Base-by-base conservation (phyloP, 805 yeast genomes). In the Starmera dryadoides region DNA sequence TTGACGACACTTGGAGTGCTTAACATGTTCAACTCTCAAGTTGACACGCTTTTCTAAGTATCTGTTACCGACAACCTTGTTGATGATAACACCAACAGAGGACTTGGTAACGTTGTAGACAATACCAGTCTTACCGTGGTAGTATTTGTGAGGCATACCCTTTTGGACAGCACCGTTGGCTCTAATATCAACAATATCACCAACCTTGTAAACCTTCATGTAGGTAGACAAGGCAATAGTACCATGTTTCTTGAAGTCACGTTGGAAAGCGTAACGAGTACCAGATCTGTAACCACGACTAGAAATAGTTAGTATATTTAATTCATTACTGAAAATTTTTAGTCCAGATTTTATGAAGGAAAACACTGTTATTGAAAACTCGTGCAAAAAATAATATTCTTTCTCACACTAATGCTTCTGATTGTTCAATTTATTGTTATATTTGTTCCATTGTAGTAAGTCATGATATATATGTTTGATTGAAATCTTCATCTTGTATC, bases 101-200 rank as follows among this genome's bases (percentile, higher is more conserved):
- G 95, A 75, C 81, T 86, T 93, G 84, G 98, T 91, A 59, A 93
- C 94, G 82, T 93, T 93, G 95, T 81, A 93, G 56, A 93, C 81
- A 61, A 93, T 86, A 83, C 98, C 98, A 57, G 98, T 93, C 83
- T 89, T 93, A 76, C 98, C 98, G 81, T 93, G 97, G 96, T 93
- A 93, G 85, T 79, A 89, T 80, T 93, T 93, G 88, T 87, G 96
- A 71, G 98, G 98, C 96, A 93, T 87, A 86, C 98, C 97, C 84
- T 91, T 89, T 72, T 93, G 98, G 80, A 89, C 79, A 58, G 98
- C 79, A 81, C 96, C 96, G 71, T 93, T 93, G 72, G 94, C 98
- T 78, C 86, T 91, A 80, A 93, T 89, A 75, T 93, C 98, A 66
- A 93, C 98, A 63, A 93, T 91, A 73, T 93, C 98, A 67, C 98